These are phyloP conservation scores for Boletus sp. DNA, from an alignment of 768 basidiomycete genomes.

Conservation along the genomic window DNA sequence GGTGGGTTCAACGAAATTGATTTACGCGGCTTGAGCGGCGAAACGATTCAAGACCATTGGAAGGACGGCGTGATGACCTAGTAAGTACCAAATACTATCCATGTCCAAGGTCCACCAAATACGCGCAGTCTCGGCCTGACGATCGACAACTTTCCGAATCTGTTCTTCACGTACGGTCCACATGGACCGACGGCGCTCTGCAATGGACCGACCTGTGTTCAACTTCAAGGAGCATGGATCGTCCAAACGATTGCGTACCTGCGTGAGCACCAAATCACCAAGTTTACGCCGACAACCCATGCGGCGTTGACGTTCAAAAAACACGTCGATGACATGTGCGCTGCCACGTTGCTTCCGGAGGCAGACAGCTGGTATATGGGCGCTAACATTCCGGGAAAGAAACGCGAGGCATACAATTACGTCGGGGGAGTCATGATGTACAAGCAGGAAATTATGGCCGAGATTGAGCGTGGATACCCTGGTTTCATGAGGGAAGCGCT, in stretches of 20 bases:
- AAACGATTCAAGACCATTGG: conserved; percentile 17
- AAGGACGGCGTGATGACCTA: conserved; percentile 12
- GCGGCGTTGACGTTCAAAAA: conserved; percentile 12
- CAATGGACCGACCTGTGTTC: conserved; percentile 6
- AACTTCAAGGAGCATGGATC: conserved; percentile 9
- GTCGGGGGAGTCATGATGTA: background rate
- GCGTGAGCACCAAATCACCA: conserved; percentile 9
- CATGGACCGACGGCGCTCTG: conserved; percentile 10
- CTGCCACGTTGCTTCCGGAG: background rate
- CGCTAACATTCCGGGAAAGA: conserved; percentile 7
- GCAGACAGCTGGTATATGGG: conserved; percentile 7
- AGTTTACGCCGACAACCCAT: conserved; percentile 7
- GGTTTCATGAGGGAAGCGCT: background rate
- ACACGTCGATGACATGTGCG: background rate
- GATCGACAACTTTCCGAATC: conserved; percentile 14
- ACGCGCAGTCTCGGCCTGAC: conserved; percentile 12
- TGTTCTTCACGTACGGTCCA: conserved; percentile 10
- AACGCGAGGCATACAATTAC: conserved; percentile 3
- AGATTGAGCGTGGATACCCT: conserved; percentile 2
- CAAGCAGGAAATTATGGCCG: background rate
- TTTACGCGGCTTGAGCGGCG: conserved; percentile 7
- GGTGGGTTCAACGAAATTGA: conserved; percentile 8
- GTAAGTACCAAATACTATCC: background rate
- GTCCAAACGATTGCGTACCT: conserved; percentile 9
- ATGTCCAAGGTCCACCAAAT: background rate